A percentile compares a stretch with the other conserved stretches of the same genome.
phyloP scores from a whole-genome alignment of 192 early-diverging fungal species.

The Entomortierella chlamydospora region DNA sequence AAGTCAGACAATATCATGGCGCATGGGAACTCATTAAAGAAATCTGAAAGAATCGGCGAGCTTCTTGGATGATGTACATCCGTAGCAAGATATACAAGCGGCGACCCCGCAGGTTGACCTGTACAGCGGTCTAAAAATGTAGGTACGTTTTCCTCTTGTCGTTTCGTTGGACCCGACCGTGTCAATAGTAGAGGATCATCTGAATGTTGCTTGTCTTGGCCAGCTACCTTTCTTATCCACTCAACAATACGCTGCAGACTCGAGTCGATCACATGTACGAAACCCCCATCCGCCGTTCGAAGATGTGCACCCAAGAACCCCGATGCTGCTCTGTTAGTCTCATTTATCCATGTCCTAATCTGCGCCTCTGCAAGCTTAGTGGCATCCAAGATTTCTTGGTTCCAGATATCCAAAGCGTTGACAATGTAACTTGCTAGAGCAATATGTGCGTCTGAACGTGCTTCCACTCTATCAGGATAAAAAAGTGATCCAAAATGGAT shows the following conservation, averaged over 20 bases:
- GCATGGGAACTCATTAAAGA: constrained; percentile 43
- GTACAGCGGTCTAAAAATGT: constrained; percentile 9
- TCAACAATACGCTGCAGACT: constrained; percentile 9
- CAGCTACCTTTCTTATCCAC: background rate
- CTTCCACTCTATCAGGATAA: constrained; percentile 26
- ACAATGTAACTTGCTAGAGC: constrained; percentile 1
- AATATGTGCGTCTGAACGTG: constrained; percentile 5
- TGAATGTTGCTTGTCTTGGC: background rate
- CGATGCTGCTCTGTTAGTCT: constrained; percentile 5
- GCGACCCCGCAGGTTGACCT: constrained; percentile 9
- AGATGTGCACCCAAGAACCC: constrained; percentile 34
- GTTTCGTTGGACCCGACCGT: background rate
- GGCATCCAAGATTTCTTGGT: constrained; percentile 4
- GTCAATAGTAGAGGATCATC: background rate
- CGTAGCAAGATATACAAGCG: constrained; percentile 56
- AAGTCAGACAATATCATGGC: constrained; percentile 43
- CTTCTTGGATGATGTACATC: constrained; percentile 46
- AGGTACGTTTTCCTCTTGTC: background rate
- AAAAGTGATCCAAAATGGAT: constrained; percentile 52
- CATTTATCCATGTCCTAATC: constrained; percentile 10
- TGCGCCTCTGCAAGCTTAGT: constrained; percentile 9
- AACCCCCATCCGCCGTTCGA: constrained; percentile 41
- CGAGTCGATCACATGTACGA: constrained; percentile 6
- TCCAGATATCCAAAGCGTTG: constrained; percentile 25
- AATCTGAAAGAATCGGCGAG: constrained; percentile 18